Evolutionary conservation across 2,329 filamentous ascomycete genomes (phyloP).

Genomic region (Cytospora chrysosperma): DNA sequence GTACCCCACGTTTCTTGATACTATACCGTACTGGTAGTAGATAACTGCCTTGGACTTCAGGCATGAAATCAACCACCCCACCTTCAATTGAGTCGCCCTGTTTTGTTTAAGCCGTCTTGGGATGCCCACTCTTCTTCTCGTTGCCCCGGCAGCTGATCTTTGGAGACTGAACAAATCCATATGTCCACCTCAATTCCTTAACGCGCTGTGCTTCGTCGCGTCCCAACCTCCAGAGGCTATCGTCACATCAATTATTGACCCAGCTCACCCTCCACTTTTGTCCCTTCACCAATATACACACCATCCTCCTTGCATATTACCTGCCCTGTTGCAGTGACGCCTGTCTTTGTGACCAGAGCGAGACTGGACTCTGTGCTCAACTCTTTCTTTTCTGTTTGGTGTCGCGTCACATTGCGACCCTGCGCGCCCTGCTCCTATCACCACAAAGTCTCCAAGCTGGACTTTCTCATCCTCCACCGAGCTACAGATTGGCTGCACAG

Average conservation of each 20-base stretch:
- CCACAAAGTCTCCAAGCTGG: background rate
- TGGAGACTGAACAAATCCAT: background rate
- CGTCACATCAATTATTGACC: background rate
- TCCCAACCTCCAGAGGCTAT: background rate
- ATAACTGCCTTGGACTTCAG: background rate
- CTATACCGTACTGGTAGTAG: background rate
- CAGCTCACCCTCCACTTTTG: too few relatives aligned
- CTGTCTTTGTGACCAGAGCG: background rate
- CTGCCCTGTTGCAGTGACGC: background rate
- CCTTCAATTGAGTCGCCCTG: background rate
- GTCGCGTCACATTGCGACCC: background rate
- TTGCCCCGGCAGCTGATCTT: conserved; percentile 20
- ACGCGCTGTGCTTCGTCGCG: conserved; percentile 6
- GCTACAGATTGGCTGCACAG: background rate
- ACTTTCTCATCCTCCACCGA: background rate
- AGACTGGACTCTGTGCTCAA: background rate
- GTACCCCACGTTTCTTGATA: background rate
- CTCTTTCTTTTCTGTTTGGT: background rate
- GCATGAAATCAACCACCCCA: background rate
- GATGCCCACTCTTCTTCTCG: background rate
- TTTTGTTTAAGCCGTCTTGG: background rate
- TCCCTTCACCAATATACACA: background rate
- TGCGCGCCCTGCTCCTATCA: background rate
- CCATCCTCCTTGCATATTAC: background rate
- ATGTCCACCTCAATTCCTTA: background rate